Evolutionary conservation across 768 basidiomycete genomes (phyloP), one percentile per base, ranked within the genome.

Genomic region (Lactifluus subvellereus): DNA sequence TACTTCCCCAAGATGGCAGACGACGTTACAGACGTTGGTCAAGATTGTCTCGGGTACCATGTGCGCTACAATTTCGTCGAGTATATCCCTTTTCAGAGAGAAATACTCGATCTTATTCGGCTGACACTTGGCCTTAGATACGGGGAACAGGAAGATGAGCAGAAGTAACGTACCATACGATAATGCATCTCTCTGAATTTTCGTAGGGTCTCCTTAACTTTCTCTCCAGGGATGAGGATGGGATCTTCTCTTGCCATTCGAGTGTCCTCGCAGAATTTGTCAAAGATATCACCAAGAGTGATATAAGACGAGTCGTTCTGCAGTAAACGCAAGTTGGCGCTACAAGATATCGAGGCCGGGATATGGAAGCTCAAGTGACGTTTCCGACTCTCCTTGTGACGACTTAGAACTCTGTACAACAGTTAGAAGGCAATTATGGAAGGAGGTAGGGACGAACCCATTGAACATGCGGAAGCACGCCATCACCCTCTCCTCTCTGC

Each of bases 391-490:
- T 99, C 96, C 72, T 96, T 97, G 73, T 94, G 89, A 61, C 90
- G 87, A 54, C 78, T 77, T 56, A 99, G 77, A 30, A 90, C 88
- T 27, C 96, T 97, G 60, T 40, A 59, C n/a, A 51, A 38, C 51
- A 18, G 30, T 57, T 32, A 66, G 61, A 59, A 50, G 37, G n/a
- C 22, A 50, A 22, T 7, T 8, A 38, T 20, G 38, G 16, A 22
- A 38, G 27, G 47, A 49, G 35, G 27, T 47, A 52, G 49, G 4
- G 18, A 16, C 38, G 20, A 65, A 95, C 94, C 86, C 85, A 70
- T 97, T 98, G 75, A 98, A 91, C 59, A 89, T 91, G n/a, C 97
- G 85, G 76, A 96, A 89, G 20, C 97, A 76, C 69, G 98, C 94
- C 74, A 89, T 88, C 49, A 96, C 85, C 54, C 91, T 80, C 70